A percentile compares a stretch with the other conserved stretches of the same genome.
phyloP scores from a whole-genome alignment of 805 yeast species.

The Yarrowia sp. region DNA sequence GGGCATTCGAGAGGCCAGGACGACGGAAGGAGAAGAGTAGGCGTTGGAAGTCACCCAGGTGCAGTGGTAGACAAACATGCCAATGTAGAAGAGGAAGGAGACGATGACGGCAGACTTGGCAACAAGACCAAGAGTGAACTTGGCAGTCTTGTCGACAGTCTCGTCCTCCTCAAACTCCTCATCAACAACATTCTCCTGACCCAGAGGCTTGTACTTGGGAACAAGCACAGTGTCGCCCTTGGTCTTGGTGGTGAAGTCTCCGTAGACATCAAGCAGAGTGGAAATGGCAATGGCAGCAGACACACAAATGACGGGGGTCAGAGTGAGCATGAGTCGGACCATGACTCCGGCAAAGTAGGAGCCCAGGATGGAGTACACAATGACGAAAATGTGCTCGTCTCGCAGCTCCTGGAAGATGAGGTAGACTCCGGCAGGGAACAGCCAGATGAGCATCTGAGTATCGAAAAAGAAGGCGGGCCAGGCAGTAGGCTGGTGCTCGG shows the following conservation, averaged over 20 bases:
- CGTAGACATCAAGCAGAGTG: conserved; percentile 75
- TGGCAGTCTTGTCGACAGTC: conserved; percentile 23
- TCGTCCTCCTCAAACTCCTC: conserved; percentile 27
- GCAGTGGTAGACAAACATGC: conserved; percentile 85
- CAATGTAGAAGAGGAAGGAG: conserved; percentile 70
- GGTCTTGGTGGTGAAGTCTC: conserved; percentile 48
- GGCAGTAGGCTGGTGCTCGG: conserved; percentile 99
- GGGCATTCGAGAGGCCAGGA: conserved; percentile 73
- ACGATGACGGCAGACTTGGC: conserved; percentile 63
- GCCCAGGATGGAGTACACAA: conserved; percentile 88
- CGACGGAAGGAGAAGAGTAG: conserved; percentile 97
- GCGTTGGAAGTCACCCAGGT: conserved; percentile 97
- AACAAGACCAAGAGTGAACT: conserved; percentile 36
- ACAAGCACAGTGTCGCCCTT: conserved; percentile 2
- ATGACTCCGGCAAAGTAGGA: conserved; percentile 98
- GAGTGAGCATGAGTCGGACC: conserved; percentile 95
- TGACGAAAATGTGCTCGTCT: conserved; percentile 89
- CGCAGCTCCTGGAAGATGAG: conserved; percentile 82
- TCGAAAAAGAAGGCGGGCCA: conserved; percentile 99
- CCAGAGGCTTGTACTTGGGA: neutral
- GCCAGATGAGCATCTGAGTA: conserved; percentile 88
- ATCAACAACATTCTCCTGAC: conserved; percentile 26
- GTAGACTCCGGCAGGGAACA: conserved; percentile 97
- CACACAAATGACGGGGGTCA: conserved; percentile 95
- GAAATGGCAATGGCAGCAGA: conserved; percentile 87